A percentile compares a stretch with the other conserved stretches of the same genome.
These are phyloP conservation scores for Wickerhamiella shivajii DNA, from an alignment of 805 yeast species.

Conservation along the genomic window DNA sequence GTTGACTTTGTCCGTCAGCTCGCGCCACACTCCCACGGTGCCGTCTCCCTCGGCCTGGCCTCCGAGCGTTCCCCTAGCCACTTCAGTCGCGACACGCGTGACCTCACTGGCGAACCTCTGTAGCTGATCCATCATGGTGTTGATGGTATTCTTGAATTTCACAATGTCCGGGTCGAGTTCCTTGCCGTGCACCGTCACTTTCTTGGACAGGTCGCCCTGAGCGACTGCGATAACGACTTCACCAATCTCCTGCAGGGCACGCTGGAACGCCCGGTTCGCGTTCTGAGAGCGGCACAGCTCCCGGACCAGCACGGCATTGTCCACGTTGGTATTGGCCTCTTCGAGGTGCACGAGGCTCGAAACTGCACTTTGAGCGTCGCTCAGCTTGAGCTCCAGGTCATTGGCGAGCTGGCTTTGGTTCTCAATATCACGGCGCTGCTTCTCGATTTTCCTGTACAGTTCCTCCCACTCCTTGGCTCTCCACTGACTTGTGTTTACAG, in stretches of 20 bases:
- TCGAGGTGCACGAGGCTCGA: constrained; percentile 17
- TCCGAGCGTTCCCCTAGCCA: constrained; percentile 79
- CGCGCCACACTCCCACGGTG: constrained; percentile 82
- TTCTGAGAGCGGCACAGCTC: constrained; percentile 29
- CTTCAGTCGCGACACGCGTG: constrained; percentile 76
- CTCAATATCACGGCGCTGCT: constrained; percentile 26
- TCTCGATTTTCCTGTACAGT: constrained; percentile 22
- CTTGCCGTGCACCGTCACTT: constrained; percentile 56
- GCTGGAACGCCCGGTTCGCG: constrained; percentile 54
- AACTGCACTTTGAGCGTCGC: constrained; percentile 24
- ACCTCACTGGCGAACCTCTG: constrained; percentile 72
- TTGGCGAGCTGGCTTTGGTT: constrained; percentile 23
- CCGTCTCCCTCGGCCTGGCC: constrained; percentile 78
- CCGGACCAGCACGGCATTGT: constrained; percentile 22
- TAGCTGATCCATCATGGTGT: constrained; percentile 78
- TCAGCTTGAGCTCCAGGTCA: constrained; percentile 22
- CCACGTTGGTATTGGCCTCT: constrained; percentile 14
- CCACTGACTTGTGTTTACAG: constrained; percentile 16
- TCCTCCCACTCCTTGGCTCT: constrained; percentile 18
- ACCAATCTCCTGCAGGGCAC: constrained; percentile 65
- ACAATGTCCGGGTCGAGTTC: constrained; percentile 69
- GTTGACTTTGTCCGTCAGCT: constrained; percentile 71
- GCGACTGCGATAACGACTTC: constrained; percentile 81
- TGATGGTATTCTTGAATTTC: constrained; percentile 66
- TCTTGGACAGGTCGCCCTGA: constrained; percentile 72